A percentile compares a stretch with the other conserved stretches of the same genome.
These are phyloP conservation scores for Lignosus rhinocerotis DNA, from an alignment of 1,284 basidiomycete species.

Conservation along the genomic window DNA sequence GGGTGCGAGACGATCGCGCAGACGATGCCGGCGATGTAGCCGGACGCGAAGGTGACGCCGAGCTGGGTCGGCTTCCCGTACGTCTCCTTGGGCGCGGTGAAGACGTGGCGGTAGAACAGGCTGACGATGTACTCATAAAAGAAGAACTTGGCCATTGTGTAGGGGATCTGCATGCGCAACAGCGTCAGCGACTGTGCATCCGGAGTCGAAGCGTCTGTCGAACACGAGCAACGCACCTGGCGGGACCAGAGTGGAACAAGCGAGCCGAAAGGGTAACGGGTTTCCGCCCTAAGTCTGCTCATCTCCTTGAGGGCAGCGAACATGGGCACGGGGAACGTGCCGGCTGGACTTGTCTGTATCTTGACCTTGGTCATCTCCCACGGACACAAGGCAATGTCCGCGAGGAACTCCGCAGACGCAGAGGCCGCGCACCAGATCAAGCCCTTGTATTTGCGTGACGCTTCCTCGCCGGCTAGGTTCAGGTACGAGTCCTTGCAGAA, in stretches of 20 bases:
- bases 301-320: conserved; percentile 70
- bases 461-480: conserved; percentile 84
- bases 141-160: conserved; percentile 89
- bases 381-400: conserved; percentile 85
- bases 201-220: too few species aligned
- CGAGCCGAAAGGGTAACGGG: conserved; percentile 81
- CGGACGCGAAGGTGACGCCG: conserved; percentile 78
- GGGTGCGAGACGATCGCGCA: conserved; percentile 84
- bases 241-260: conserved; percentile 82
- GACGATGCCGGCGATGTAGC: conserved; percentile 81
- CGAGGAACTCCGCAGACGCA: conserved; percentile 93
- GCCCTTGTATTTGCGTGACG: conserved; percentile 87
- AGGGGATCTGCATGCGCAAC: conserved; percentile 60
- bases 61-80: conserved; percentile 76
- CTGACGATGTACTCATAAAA: conserved; percentile 81
- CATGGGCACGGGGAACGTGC: conserved; percentile 75
- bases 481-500: conserved; percentile 92
- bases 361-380: conserved; percentile 86
- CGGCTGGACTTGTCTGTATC: conserved; percentile 73
- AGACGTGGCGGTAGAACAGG: conserved; percentile 75
- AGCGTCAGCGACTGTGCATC: background rate
- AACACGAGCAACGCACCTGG: conserved; percentile 47
- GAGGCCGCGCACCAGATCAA: conserved; percentile 94
- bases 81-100: conserved; percentile 70
- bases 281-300: conserved; percentile 61